Conservation (phyloP, 2,329 filamentous ascomycete species). For the Fusarium heterosporum region DNA sequence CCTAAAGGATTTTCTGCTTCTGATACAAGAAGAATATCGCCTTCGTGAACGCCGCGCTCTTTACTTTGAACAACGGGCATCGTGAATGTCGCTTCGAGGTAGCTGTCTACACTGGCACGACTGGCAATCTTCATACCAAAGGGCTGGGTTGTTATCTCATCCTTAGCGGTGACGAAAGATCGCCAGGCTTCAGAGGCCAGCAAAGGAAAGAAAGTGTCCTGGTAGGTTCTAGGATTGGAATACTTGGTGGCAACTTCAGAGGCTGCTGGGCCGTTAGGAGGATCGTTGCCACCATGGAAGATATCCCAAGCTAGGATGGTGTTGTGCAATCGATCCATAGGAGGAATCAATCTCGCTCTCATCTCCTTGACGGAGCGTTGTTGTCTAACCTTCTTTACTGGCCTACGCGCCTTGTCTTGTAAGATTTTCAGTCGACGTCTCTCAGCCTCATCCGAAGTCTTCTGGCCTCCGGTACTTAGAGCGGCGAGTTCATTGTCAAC, state of each 20-base stretch:
- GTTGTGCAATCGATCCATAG: slow-evolving; percentile 85
- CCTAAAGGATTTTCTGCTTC: slow-evolving; percentile 76
- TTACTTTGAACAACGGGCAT: slow-evolving; percentile 78
- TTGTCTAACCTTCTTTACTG: slow-evolving; percentile 85
- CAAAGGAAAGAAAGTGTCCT: slow-evolving; percentile 89
- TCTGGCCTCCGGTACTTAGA: slow-evolving; percentile 60
- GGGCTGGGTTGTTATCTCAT: slow-evolving; percentile 82
- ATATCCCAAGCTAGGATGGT: slow-evolving; percentile 94
- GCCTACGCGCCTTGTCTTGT: slow-evolving; percentile 71
- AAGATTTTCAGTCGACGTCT: slow-evolving; percentile 60
- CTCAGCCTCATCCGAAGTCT: slow-evolving; percentile 62
- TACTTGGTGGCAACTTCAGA: slow-evolving; percentile 83
- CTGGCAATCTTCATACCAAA: slow-evolving; percentile 91
- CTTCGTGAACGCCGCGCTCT: slow-evolving; percentile 80
- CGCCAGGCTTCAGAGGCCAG: slow-evolving; percentile 96
- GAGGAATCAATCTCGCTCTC: slow-evolving; percentile 89
- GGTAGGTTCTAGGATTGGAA: slow-evolving; percentile 80
- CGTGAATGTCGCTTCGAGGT: slow-evolving; percentile 88
- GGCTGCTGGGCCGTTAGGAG: slow-evolving; percentile 80
- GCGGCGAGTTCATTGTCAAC: slow-evolving; percentile 65
- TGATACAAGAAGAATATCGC: slow-evolving; percentile 90
- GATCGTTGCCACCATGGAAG: slow-evolving; percentile 88
- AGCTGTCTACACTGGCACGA: slow-evolving; percentile 90
- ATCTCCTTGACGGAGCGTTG: slow-evolving; percentile 90
- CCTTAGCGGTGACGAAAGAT: slow-evolving; percentile 88